These are phyloP conservation scores for Termitomyces sp. DNA, from an alignment of 1,284 basidiomycete genomes.

Conservation along the genomic window DNA sequence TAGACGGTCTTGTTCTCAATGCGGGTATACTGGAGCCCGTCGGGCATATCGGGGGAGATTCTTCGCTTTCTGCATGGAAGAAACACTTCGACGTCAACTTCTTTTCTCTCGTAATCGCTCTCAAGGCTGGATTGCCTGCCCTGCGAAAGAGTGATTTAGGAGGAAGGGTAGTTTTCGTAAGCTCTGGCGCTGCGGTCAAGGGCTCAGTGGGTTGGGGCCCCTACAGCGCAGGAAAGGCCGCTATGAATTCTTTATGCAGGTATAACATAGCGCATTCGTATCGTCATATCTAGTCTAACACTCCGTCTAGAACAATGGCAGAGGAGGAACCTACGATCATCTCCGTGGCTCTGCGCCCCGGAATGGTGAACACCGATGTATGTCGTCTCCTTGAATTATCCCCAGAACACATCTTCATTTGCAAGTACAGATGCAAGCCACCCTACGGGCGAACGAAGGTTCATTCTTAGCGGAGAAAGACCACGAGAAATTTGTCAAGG, in stretches of 20 bases:
- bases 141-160: conserved; percentile 56
- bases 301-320: conserved; percentile 63
- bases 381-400: conserved; percentile 18
- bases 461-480: conserved; percentile 47
- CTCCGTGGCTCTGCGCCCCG: conserved; percentile 76
- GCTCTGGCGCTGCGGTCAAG: conserved; percentile 75
- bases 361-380: conserved; percentile 77
- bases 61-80: conserved; percentile 47
- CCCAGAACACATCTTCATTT: background rate
- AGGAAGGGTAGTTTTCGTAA: conserved; percentile 74
- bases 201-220: conserved; percentile 68
- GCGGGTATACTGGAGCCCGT: conserved; percentile 61
- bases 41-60: conserved; percentile 34
- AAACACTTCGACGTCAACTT: conserved; percentile 77
- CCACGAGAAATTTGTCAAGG: conserved; percentile 53
- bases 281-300: conserved; percentile 49
- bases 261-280: conserved; percentile 25
- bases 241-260: conserved; percentile 81
- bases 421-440: conserved; percentile 60
- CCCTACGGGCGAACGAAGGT: conserved; percentile 43
- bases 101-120: conserved; percentile 69
- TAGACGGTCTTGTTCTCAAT: conserved; percentile 78
- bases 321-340: conserved; percentile 75
- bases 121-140: conserved; percentile 62
- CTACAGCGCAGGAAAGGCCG: conserved; percentile 80